Evolutionary conservation across 2,329 filamentous ascomycete species (phyloP).

Genomic region (Orbilia oligospora): DNA sequence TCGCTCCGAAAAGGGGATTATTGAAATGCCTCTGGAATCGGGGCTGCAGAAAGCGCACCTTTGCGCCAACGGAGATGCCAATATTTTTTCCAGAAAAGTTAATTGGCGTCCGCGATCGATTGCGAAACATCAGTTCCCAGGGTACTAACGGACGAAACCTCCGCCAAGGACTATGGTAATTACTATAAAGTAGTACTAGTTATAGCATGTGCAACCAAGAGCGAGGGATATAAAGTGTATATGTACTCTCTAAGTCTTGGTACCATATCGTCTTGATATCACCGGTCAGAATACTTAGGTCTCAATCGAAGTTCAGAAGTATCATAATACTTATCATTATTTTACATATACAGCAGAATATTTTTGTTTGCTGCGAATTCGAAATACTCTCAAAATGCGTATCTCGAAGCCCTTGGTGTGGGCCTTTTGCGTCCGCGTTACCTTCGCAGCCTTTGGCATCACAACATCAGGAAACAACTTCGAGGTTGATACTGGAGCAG

Average conservation of each 20-base stretch:
- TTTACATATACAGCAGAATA: not conserved
- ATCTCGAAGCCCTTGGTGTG: slow-evolving; percentile 51
- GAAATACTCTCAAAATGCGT: slow-evolving; percentile 24
- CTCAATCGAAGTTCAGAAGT: not conserved
- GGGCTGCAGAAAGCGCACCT: not conserved
- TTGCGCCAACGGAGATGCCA: not conserved
- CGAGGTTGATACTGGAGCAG: slow-evolving; percentile 52
- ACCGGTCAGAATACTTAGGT: not conserved
- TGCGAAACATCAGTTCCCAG: slow-evolving; percentile 13
- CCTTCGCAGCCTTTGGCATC: slow-evolving; percentile 55
- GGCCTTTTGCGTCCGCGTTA: slow-evolving; percentile 50
- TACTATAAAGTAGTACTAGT: not conserved
- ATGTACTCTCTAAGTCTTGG: not conserved
- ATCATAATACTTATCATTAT: not conserved
- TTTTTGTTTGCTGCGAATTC: not conserved
- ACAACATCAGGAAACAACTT: slow-evolving; percentile 45
- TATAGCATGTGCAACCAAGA: not conserved
- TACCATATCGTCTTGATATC: not conserved
- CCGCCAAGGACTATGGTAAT: slow-evolving; percentile 34
- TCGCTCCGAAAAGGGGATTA: not conserved
- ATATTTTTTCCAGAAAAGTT: slow-evolving; percentile 14
- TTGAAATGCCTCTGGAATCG: not conserved
- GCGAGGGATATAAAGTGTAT: slow-evolving; percentile 31
- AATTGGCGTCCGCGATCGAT: not conserved
- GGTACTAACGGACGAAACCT: slow-evolving; percentile 12